Base-by-base conservation (phyloP, 164 flowering plant genomes). In the Nymphaea colorata region DNA sequence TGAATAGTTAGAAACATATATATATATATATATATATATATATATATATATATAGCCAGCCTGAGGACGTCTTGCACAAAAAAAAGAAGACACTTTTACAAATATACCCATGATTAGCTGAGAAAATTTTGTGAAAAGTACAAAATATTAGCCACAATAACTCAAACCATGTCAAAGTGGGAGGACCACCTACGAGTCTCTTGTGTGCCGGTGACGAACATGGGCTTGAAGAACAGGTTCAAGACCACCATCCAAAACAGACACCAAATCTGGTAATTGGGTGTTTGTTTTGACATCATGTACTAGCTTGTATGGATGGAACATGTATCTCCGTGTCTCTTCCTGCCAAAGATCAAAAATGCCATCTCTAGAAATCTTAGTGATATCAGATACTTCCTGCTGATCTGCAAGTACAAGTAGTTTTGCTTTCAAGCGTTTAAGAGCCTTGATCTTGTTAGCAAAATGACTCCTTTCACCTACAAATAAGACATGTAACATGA, bases 401-500 rank as follows among this genome's bases (percentile, higher is more conserved):
- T 86, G 86, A 59, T 25, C 65, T 42, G 89, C 81, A 44, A 78
- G 71, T 11, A 84, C 78, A 14, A 82, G 80, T 44, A 90, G 89
- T 67, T 82, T 92, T 45, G 91, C 90, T 72, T 88, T 90, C 77
- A 92, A 73, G 43, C 94, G 83, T 66, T 88, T 86, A 41, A 90
- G 83, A 63, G 96, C 94, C 76, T 87, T 90, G 42, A 87, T 82
- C 82, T 84, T 84, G 74, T 90, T 92, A 0, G 91, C 87, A 77
- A 89, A 85, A 51, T 61, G 76, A 80, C 78, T 92, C 75, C 98
- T 84, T 79, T 92, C 98, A 77, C 93, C 98, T 92, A 83, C 71
- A 70, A 2, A 68, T 16, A 68, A 67, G 36, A 25, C 36, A 25
- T 25, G 36, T 25, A 25, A 25, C 36, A 25, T 25, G 36, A 25